Conservation (phyloP, 169 alveolate genomes). For the Eimeria tenella region DNA sequence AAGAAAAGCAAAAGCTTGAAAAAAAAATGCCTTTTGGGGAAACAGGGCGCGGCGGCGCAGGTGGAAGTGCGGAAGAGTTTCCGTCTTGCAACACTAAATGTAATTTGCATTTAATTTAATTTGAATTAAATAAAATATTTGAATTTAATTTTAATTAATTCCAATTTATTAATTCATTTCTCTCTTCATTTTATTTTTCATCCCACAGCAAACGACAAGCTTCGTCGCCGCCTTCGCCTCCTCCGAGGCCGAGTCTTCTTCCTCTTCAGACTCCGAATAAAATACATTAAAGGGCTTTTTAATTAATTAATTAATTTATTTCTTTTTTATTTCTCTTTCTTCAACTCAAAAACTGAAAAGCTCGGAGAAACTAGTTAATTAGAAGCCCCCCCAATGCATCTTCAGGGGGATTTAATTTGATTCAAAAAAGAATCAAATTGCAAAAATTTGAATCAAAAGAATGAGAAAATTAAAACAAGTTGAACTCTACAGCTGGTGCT, state of each 20-base stretch:
- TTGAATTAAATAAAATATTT: not conserved
- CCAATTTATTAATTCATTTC: not conserved
- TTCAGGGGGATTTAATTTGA: no score
- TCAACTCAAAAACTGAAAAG: not conserved
- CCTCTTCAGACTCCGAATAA: no score
- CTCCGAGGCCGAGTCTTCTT: no score
- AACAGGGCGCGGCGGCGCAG: not conserved
- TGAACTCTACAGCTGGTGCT: no score
- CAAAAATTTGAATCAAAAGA: no score
- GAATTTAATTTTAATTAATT: not conserved
- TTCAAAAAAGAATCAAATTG: no score
- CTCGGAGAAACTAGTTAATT: not conserved
- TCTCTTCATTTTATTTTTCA: not conserved
- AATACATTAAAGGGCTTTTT: no score
- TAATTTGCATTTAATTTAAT: not conserved
- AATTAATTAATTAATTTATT: not conserved
- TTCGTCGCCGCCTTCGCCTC: no score
- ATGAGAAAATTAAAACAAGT: no score
- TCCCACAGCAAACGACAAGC: no score
- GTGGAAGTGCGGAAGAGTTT: constrained; percentile 15
- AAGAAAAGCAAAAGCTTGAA: not conserved
- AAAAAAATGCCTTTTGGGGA: not conserved
- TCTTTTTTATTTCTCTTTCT: not conserved
- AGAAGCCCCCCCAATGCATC: no score
- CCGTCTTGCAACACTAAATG: constrained; percentile 22